Evolutionary conservation across 2,329 filamentous ascomycete genomes (phyloP).

Genomic region (Fusarium praegraminearum): DNA sequence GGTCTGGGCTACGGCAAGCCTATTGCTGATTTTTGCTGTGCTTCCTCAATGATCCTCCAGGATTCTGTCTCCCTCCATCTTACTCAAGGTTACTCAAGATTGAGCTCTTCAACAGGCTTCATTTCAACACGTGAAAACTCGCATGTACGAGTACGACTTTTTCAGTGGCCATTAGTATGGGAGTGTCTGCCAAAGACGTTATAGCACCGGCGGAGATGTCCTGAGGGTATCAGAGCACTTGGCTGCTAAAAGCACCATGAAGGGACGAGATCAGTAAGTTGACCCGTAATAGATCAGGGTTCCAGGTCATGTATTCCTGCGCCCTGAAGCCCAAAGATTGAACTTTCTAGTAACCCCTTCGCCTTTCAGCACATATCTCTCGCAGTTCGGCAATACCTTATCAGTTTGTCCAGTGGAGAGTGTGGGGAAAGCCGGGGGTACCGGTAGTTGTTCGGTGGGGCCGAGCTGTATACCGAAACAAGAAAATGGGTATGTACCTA

Average conservation of each 20-base stretch:
- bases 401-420: slow-evolving; percentile 13
- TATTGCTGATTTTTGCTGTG: neutral
- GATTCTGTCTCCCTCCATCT: neutral
- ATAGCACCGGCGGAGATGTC: neutral
- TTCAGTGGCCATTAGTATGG: neutral
- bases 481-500: neutral
- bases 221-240: neutral
- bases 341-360: neutral
- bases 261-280: neutral
- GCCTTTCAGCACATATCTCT: neutral
- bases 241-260: no score
- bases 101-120: neutral
- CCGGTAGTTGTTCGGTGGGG: slow-evolving; percentile 31
- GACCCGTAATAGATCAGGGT: neutral
- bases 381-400: neutral
- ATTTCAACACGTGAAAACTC: neutral
- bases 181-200: neutral
- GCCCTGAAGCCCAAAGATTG: neutral
- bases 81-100: neutral
- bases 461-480: slow-evolving; percentile 12
- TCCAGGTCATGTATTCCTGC: neutral
- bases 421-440: slow-evolving; percentile 19
- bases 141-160: neutral
- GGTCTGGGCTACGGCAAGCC: neutral
- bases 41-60: neutral